Evolutionary conservation across 805 yeast species (phyloP).

Genomic region (Metschnikowia continentalis): DNA sequence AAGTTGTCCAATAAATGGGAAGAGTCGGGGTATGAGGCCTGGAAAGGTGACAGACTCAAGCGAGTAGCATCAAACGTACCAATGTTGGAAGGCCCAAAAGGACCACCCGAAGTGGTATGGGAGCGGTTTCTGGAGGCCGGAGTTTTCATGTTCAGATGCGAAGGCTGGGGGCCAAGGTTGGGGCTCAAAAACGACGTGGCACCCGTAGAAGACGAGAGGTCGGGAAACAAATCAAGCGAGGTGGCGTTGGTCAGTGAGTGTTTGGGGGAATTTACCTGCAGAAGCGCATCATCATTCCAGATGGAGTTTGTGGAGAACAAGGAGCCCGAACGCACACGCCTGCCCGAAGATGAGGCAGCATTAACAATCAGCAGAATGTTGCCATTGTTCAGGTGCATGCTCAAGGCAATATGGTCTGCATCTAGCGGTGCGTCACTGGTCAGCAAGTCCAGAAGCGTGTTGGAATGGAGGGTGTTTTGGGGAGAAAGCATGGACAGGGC

Average conservation of each 20-base stretch:
- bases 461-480: conserved; percentile 5
- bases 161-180: conserved; percentile 17
- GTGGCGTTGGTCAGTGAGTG: conserved; percentile 13
- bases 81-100: conserved; percentile 20
- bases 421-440: conserved; percentile 4
- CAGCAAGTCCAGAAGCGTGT: conserved; percentile 9
- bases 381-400: background rate
- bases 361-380: conserved; percentile 15
- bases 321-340: conserved; percentile 54
- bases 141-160: conserved; percentile 7
- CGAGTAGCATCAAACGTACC: conserved; percentile 15
- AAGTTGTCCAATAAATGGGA: conserved; percentile 30
- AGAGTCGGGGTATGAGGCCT: conserved; percentile 21
- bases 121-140: conserved; percentile 38
- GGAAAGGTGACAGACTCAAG: conserved; percentile 23
- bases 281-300: conserved; percentile 49
- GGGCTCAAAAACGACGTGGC: conserved; percentile 19
- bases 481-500: conserved; percentile 9
- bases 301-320: conserved; percentile 48
- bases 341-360: conserved; percentile 10
- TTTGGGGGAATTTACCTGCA: conserved; percentile 14
- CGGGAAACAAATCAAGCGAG: conserved; percentile 12
- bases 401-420: background rate
- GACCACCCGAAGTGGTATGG: conserved; percentile 45
- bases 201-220: conserved; percentile 9